Evolutionary conservation across 139 green algal genomes (phyloP).

Genomic region (Trebouxia sp.): DNA sequence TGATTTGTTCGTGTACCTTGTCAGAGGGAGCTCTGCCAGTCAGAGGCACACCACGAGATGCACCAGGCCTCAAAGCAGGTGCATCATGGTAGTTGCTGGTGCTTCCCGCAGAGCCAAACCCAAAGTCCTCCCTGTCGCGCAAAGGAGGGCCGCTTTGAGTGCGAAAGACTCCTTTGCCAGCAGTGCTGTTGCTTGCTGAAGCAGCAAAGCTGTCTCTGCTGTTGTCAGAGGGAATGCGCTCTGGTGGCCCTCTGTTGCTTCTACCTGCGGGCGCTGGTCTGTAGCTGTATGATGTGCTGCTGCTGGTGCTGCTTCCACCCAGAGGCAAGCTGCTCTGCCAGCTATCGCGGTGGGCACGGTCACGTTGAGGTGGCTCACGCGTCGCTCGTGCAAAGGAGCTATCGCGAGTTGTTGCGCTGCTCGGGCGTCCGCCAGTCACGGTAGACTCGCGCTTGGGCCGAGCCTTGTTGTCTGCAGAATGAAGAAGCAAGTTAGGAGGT

Average conservation of each 20-base stretch:
- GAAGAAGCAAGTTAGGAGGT: too few species aligned
- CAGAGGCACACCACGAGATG: neutral
- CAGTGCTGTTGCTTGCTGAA: neutral
- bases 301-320: too few species aligned
- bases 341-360: neutral
- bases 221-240: neutral
- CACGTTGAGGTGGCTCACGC: neutral
- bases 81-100: neutral
- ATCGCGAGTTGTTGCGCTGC: neutral
- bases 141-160: conserved; percentile 9
- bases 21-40: neutral
- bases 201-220: conserved; percentile 15
- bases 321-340: neutral
- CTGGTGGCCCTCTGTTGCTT: neutral
- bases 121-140: conserved; percentile 30
- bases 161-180: neutral
- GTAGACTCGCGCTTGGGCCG: neutral
- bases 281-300: neutral
- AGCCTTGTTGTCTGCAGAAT: neutral
- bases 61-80: neutral
- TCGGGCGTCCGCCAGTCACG: neutral
- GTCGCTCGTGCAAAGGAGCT: neutral
- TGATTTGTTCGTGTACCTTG: too few species aligned
- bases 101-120: neutral
- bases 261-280: conserved; percentile 1